Evolutionary conservation across 2,329 filamentous ascomycete genomes (phyloP).

Genomic region (Metarhizium guizhouense): DNA sequence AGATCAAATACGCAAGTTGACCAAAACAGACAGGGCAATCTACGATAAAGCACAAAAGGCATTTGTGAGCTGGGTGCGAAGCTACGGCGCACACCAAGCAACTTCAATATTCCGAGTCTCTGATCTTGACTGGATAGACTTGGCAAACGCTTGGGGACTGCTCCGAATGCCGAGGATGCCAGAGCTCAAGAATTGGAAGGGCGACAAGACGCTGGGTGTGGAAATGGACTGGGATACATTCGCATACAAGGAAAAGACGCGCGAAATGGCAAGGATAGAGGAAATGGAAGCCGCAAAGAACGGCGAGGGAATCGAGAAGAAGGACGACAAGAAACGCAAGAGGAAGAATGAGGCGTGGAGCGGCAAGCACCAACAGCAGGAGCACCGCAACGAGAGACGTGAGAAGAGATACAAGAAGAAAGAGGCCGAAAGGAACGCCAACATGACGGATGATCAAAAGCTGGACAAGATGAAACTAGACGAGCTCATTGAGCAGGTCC

Average conservation of each 20-base stretch:
- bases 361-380: conserved; percentile 57
- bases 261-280: conserved; percentile 56
- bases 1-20: conserved; percentile 50
- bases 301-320: conserved; percentile 25
- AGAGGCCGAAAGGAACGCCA: conserved; percentile 52
- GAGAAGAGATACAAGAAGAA: conserved; percentile 57
- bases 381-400: conserved; percentile 49
- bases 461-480: conserved; percentile 53
- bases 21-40: conserved; percentile 44
- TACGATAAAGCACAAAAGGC: conserved; percentile 85
- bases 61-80: conserved; percentile 88
- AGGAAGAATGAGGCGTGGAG: conserved; percentile 64
- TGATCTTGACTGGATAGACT: conserved; percentile 77
- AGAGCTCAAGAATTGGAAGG: conserved; percentile 66
- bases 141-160: conserved; percentile 78
- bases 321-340: conserved; percentile 42
- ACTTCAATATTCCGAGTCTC: conserved; percentile 79
- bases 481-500: conserved; percentile 55
- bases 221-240: conserved; percentile 60
- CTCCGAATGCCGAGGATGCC: conserved; percentile 89
- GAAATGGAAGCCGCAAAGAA: conserved; percentile 42
- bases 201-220: conserved; percentile 54
- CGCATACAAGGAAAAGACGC: conserved; percentile 61
- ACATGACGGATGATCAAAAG: conserved; percentile 64
- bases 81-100: conserved; percentile 85